phyloP scores from a whole-genome alignment of 139 green algal genomes.

The Prasinococcaceae sp. region DNA sequence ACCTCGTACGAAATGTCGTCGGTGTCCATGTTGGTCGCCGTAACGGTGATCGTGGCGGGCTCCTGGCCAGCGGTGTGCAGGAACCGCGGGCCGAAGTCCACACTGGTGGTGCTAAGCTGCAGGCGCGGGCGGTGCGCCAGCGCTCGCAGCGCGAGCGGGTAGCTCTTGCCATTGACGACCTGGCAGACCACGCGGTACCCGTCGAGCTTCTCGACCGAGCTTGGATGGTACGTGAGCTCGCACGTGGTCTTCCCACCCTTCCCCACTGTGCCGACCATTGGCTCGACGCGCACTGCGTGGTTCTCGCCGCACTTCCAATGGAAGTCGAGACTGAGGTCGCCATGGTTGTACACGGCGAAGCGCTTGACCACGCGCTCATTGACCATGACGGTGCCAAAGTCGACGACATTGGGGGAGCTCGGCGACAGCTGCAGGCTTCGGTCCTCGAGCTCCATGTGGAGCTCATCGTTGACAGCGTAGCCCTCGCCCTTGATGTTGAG shows the following conservation, averaged over 20 bases:
- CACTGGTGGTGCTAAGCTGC: constrained; percentile 39
- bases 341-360: constrained; percentile 47
- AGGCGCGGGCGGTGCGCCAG: constrained; percentile 52
- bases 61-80: constrained; percentile 43
- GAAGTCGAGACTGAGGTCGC: constrained; percentile 47
- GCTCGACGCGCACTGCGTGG: constrained; percentile 36
- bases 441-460: constrained; percentile 44
- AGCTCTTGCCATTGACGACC: constrained; percentile 44
- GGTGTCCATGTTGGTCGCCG: constrained; percentile 46
- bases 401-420: constrained; percentile 33
- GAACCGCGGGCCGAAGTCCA: constrained; percentile 52
- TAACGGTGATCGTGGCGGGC: constrained; percentile 20
- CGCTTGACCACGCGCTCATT: constrained; percentile 42
- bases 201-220: constrained; percentile 29
- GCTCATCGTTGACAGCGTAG: constrained; percentile 40
- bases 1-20: constrained; percentile 39
- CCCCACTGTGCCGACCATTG: constrained; percentile 37
- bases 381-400: constrained; percentile 61
- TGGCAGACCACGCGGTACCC: constrained; percentile 39
- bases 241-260: constrained; percentile 36
- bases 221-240: constrained; percentile 50
- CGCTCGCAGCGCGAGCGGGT: constrained; percentile 41
- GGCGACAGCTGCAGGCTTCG: constrained; percentile 32
- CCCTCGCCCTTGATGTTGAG: constrained; percentile 71
- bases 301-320: constrained; percentile 41